Evolutionary conservation across 345 rosid species (phyloP).

Genomic region (Heritiera littoralis): DNA sequence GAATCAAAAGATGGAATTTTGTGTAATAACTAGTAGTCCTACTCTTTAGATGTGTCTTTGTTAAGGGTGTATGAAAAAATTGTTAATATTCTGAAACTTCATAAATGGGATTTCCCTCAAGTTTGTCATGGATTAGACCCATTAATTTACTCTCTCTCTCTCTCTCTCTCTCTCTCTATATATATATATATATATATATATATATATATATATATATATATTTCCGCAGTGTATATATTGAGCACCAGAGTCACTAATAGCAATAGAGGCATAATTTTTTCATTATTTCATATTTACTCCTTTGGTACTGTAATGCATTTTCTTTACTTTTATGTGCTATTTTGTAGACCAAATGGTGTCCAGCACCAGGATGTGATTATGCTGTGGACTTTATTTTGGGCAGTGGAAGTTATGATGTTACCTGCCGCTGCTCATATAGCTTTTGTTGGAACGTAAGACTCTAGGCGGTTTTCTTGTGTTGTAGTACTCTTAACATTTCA

Average conservation of each 20-base stretch:
- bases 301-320: neutral
- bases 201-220: too few relatives aligned
- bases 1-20: neutral
- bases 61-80: neutral
- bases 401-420: conserved; percentile 72
- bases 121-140: neutral
- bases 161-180: too few relatives aligned
- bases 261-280: neutral
- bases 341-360: conserved; percentile 86
- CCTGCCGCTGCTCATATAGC: conserved; percentile 63
- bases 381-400: conserved; percentile 79
- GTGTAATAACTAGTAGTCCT: neutral
- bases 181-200: too few relatives aligned
- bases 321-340: conserved; percentile 12
- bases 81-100: neutral
- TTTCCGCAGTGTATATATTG: neutral
- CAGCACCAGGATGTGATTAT: conserved; percentile 87
- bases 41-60: neutral
- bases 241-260: neutral
- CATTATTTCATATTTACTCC: neutral
- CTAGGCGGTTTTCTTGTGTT: neutral
- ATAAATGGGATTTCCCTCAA: neutral
- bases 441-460: conserved; percentile 87
- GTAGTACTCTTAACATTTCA: neutral
- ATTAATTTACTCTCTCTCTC: neutral